Base-by-base conservation (phyloP, 768 basidiomycete species). In the Suillus luteus region DNA sequence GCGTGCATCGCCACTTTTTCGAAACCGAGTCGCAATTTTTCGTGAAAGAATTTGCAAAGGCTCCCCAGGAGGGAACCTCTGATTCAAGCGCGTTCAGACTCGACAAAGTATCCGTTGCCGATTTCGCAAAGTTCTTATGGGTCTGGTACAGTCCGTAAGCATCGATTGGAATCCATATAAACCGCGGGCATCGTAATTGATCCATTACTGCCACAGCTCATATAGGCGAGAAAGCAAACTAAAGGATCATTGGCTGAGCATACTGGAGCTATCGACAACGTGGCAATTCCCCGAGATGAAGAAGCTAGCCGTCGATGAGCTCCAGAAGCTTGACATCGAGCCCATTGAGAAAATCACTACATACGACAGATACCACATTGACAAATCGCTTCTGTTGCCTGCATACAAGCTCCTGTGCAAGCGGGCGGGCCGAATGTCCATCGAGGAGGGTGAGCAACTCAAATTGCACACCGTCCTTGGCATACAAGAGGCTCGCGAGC, bases 241-340 rank as follows among this genome's bases (percentile, higher is more conserved):
- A 0, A 76, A 83, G 0, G 75, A 79, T 0, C 81, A 83, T 10
- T 92, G 90, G 90, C 73, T 75, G 0, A 73, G 72, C 0, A 84
- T 92, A 44, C 73, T 91, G 0, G 71, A 69, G 0, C 83, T 91
- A 1, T 78, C 88, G 0, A 76, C 83, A 10, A 68, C 73, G 1
- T 92, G 88, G 88, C 38, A 68, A 0, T 90, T 91, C 64, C 66
- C 65, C 0, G 81, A 85, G 44, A 81, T 88, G 8, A 81, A 77
- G 38, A 68, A 64, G 54, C 85, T 79, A 0, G 86, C 87, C 0
- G 73, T 88, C 1, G 82, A 85, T 0, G 83, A 89, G 60, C 77
- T 90, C 0, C 83, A 86, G 59, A 77, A 79, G 65, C 73, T 83
- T 9, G 41, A 72, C 0, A 78, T 89, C 35, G 72, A 76, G 0